Conservation (phyloP, 2,329 filamentous ascomycete species). For the Diaporthe destruens region DNA sequence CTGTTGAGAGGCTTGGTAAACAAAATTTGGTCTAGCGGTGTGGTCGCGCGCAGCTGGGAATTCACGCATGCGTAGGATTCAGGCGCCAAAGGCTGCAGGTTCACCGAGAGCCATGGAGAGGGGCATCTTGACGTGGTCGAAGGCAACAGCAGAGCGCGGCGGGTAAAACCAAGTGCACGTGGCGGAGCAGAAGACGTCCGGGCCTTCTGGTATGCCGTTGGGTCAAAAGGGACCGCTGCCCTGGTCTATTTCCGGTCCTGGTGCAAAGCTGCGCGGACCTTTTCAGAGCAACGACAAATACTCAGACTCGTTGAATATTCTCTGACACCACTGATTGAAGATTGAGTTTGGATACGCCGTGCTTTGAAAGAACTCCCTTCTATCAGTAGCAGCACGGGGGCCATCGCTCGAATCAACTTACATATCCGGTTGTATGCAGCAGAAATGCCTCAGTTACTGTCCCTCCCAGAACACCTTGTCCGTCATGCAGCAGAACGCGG, state of each 20-base stretch:
- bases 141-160: too few species aligned
- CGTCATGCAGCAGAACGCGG: slow-evolving; percentile 17
- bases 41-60: background rate
- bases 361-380: background rate
- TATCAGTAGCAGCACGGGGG: background rate
- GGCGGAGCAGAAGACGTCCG: background rate
- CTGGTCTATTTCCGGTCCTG: background rate
- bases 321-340: background rate
- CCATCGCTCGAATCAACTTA: background rate
- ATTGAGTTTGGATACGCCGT: background rate
- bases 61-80: background rate
- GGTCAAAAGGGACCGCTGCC: background rate
- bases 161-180: background rate
- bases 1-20: background rate
- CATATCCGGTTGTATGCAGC: background rate
- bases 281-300: background rate
- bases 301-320: background rate
- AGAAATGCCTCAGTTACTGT: slow-evolving; percentile 12
- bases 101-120: background rate
- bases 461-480: slow-evolving; percentile 17
- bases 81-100: background rate
- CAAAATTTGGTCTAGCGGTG: background rate
- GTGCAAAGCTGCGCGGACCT: too few species aligned
- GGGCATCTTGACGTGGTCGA: too few species aligned
- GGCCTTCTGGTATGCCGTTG: background rate